Percentiles rank a stretch among this genome's conserved stretches.
Evolutionary conservation across 192 early-diverging fungal genomes (phyloP).

Genomic region (Coemansia sp.): DNA sequence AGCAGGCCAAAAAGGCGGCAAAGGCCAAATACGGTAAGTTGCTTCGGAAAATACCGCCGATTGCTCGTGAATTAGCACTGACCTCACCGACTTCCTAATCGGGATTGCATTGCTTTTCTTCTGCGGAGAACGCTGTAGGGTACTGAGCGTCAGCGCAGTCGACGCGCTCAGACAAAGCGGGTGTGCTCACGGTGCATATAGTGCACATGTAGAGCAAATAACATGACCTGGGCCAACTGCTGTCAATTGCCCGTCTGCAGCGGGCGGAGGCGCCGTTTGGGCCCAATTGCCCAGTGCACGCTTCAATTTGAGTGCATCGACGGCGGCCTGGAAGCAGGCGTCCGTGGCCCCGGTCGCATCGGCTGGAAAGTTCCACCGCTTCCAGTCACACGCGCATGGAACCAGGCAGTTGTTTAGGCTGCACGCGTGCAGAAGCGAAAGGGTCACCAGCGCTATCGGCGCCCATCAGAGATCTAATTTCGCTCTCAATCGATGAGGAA

Average conservation of each 20-base stretch:
- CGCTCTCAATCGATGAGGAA: not conserved
- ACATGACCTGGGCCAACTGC: not conserved
- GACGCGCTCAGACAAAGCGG: not conserved
- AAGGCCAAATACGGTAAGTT: conserved; percentile 63
- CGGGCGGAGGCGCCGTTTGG: not conserved
- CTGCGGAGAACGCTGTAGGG: not conserved
- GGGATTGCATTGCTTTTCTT: not conserved
- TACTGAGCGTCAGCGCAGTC: not conserved
- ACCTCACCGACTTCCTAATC: not conserved
- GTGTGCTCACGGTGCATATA: not conserved
- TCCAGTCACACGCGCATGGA: conserved; percentile 2
- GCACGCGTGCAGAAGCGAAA: conserved; percentile 1
- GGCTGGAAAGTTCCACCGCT: conserved; percentile 2
- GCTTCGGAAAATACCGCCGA: conserved; percentile 6
- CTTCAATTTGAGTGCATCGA: conserved; percentile 7
- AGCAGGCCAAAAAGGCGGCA: conserved; percentile 63
- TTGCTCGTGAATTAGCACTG: not conserved
- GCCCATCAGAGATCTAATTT: conserved; percentile 1
- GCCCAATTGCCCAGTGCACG: not conserved
- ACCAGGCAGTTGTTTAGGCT: not conserved
- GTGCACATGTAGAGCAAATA: not conserved
- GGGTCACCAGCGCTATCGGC: conserved; percentile 1
- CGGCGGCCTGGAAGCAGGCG: not conserved
- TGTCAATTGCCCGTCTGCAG: not conserved
- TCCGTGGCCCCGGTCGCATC: conserved; percentile 1